A percentile compares a stretch with the other conserved stretches of the same genome.
phyloP scores from a whole-genome alignment of 2,329 filamentous ascomycete genomes.

The Fusarium compactum region DNA sequence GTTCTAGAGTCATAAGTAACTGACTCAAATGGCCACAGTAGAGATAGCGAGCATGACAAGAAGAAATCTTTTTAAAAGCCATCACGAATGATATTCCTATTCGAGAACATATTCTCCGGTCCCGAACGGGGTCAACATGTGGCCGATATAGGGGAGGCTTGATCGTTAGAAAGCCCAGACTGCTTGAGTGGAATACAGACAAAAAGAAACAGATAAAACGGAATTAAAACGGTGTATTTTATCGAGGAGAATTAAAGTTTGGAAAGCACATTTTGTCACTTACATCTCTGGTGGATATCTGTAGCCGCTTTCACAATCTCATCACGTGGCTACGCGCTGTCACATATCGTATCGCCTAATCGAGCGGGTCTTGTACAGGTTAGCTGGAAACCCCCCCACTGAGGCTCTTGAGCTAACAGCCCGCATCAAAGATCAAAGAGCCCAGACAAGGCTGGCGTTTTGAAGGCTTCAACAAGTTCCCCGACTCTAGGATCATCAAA shows the following conservation, averaged over 20 bases:
- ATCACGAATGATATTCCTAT: constrained; percentile 3
- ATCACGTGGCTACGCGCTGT: constrained; percentile 47
- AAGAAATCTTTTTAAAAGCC: not conserved
- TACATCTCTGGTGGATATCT: not conserved
- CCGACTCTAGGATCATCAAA: constrained; percentile 10
- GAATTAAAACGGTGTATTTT: not conserved
- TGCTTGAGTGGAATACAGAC: not conserved
- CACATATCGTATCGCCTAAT: constrained; percentile 25
- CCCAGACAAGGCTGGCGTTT: constrained; percentile 36
- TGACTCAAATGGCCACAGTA: not conserved
- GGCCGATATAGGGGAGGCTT: not conserved
- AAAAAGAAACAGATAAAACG: not conserved
- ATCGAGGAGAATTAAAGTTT: not conserved
- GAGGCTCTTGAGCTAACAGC: constrained; percentile 3
- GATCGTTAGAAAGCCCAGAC: constrained; percentile 1
- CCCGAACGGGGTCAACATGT: constrained; percentile 3
- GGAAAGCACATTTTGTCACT: constrained; percentile 12
- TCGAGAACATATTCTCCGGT: not conserved
- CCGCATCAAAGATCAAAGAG: constrained; percentile 7
- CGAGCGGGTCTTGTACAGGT: not conserved
- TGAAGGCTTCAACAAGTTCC: constrained; percentile 24
- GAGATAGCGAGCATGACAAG: not conserved
- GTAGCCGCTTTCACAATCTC: not conserved
- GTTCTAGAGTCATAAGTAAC: not conserved
- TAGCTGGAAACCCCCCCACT: not conserved